A percentile compares a stretch with the other conserved stretches of the same genome.
Conservation (phyloP, 441 rosid genomes). For the Isatis lusitanica region DNA sequence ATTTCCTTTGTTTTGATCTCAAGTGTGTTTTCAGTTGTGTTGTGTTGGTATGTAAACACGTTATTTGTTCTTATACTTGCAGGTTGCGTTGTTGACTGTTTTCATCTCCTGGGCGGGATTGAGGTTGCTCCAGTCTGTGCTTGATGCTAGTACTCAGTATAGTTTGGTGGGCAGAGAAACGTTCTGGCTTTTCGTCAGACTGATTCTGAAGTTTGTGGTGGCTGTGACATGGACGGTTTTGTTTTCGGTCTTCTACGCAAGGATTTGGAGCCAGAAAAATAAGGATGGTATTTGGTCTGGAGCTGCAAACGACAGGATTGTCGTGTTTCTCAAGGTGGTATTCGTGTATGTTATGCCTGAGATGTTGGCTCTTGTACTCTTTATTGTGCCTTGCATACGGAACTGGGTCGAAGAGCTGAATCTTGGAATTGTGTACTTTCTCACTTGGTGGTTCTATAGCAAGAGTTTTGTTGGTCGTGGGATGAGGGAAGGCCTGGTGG, state of each 20-base stretch:
- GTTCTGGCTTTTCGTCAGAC: constrained; percentile 50
- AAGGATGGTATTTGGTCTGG: constrained; percentile 46
- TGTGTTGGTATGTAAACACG: background rate
- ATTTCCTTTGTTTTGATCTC: constrained; percentile 9
- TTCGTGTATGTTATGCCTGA: constrained; percentile 60
- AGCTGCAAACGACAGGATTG: constrained; percentile 48
- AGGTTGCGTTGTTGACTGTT: constrained; percentile 60
- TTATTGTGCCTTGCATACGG: constrained; percentile 64
- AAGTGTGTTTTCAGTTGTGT: constrained; percentile 13
- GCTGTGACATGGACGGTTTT: constrained; percentile 57
- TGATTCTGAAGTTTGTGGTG: constrained; percentile 54
- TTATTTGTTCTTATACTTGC: constrained; percentile 29
- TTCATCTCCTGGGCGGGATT: constrained; percentile 69
- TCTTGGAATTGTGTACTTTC: constrained; percentile 44
- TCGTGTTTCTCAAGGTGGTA: constrained; percentile 50
- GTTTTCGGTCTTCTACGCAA: constrained; percentile 55
- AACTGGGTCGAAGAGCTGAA: constrained; percentile 63
- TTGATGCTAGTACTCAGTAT: constrained; percentile 70
- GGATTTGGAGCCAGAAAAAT: constrained; percentile 66
- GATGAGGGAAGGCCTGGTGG: constrained; percentile 57
- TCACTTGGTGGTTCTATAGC: constrained; percentile 72
- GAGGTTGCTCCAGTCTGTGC: constrained; percentile 60
- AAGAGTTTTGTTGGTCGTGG: constrained; percentile 72
- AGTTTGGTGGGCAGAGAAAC: constrained; percentile 63
- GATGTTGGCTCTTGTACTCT: constrained; percentile 47